Evolutionary conservation across 768 basidiomycete genomes (phyloP).

Genomic region (Suillus cothurnatus): DNA sequence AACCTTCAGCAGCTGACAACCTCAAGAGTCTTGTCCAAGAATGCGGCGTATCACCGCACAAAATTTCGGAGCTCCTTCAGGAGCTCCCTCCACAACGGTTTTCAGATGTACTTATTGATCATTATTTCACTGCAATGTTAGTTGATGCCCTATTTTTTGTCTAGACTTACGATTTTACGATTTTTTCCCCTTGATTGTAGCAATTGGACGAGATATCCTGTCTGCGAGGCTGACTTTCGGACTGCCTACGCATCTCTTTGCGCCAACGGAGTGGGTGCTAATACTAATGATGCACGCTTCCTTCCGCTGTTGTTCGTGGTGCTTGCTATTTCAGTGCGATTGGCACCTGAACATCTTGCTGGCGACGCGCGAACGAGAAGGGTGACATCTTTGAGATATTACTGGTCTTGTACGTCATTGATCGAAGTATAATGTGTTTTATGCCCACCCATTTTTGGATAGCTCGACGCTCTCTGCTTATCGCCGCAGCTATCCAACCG

Average conservation of each 20-base stretch:
- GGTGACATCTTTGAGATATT: conserved; percentile 85
- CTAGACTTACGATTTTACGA: conserved; percentile 7
- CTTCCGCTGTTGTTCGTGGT: conserved; percentile 93
- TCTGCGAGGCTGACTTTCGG: conserved; percentile 84
- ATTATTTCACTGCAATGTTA: conserved; percentile 77
- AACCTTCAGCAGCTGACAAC: conserved; percentile 72
- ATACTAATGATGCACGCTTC: conserved; percentile 79
- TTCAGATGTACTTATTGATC: conserved; percentile 78
- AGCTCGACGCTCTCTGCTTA: conserved; percentile 87
- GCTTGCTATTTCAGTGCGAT: conserved; percentile 80
- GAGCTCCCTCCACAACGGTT: conserved; percentile 81
- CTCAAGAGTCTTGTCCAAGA: conserved; percentile 86
- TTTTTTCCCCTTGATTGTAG: conserved; percentile 39
- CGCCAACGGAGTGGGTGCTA: conserved; percentile 59
- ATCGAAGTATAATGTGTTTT: conserved; percentile 12
- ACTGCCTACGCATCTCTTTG: conserved; percentile 67
- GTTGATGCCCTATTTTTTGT: conserved; percentile 24
- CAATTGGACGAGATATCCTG: conserved; percentile 93
- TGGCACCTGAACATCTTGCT: conserved; percentile 83
- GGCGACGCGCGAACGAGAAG: conserved; percentile 77
- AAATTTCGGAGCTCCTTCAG: conserved; percentile 85
- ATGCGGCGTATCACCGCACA: conserved; percentile 89
- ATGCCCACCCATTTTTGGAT: conserved; percentile 19
- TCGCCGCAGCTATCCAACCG: conserved; percentile 91
- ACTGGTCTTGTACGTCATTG: conserved; percentile 85